These are phyloP conservation scores for Cystobasidiaceae sp. DNA, from an alignment of 1,284 basidiomycete genomes.

Conservation along the genomic window DNA sequence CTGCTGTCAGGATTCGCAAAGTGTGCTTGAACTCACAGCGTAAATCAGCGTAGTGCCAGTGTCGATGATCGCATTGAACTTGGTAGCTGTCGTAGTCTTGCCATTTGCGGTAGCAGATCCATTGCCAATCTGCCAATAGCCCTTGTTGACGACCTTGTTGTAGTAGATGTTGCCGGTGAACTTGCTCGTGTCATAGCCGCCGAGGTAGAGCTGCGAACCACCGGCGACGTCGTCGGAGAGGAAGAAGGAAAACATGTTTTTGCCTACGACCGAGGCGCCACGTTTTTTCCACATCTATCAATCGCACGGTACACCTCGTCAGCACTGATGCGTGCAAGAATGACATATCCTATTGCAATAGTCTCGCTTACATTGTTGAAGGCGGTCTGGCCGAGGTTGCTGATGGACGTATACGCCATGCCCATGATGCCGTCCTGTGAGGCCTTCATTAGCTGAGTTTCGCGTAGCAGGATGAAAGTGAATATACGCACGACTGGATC, in stretches of 20 bases:
- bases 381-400: slow-evolving; percentile 35
- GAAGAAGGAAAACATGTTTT: slow-evolving; percentile 52
- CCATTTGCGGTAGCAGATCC: slow-evolving; percentile 39
- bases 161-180: slow-evolving; percentile 51
- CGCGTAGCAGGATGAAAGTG: neutral
- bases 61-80: slow-evolving; percentile 48
- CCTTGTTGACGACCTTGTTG: slow-evolving; percentile 43
- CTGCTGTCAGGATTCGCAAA: neutral
- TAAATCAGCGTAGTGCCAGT: slow-evolving; percentile 53
- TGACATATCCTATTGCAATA: too few relatives aligned
- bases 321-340: neutral
- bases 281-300: slow-evolving; percentile 50
- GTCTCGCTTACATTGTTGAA: slow-evolving; percentile 25
- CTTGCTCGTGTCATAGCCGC: slow-evolving; percentile 51
- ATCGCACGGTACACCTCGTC: slow-evolving; percentile 20
- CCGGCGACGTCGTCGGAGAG: slow-evolving; percentile 47
- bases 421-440: slow-evolving; percentile 45
- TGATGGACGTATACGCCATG: slow-evolving; percentile 44
- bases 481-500: slow-evolving; percentile 34
- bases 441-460: neutral
- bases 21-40: slow-evolving; percentile 40
- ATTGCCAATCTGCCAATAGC: slow-evolving; percentile 45
- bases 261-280: neutral
- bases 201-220: slow-evolving; percentile 56
- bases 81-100: slow-evolving; percentile 42